These are phyloP conservation scores for Penicillium sp. DNA, from an alignment of 2,329 filamentous ascomycete species.

Conservation along the genomic window DNA sequence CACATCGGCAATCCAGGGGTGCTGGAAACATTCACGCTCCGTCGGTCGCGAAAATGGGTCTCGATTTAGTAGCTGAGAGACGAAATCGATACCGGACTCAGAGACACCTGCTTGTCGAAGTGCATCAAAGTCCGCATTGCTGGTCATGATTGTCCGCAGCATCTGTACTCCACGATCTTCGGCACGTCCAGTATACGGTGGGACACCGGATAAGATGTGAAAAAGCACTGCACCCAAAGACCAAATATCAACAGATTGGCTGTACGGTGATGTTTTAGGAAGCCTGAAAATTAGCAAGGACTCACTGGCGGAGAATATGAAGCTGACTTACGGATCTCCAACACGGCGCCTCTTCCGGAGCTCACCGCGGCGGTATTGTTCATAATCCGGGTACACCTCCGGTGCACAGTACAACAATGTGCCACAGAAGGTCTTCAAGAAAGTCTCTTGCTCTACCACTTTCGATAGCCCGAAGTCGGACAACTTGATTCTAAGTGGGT, in stretches of 20 bases:
- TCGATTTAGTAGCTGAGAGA: slow-evolving; percentile 77
- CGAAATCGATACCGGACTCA: slow-evolving; percentile 68
- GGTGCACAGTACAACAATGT: slow-evolving; percentile 95
- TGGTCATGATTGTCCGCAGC: slow-evolving; percentile 79
- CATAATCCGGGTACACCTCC: slow-evolving; percentile 86
- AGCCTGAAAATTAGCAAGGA: slow-evolving; percentile 38
- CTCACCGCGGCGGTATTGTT: slow-evolving; percentile 61
- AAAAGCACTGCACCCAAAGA: slow-evolving; percentile 91
- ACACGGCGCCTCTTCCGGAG: slow-evolving; percentile 65
- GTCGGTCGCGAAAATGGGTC: slow-evolving; percentile 76
- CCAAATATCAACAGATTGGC: slow-evolving; percentile 93
- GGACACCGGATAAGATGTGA: slow-evolving; percentile 74
- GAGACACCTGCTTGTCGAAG: slow-evolving; percentile 64
- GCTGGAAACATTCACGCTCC: slow-evolving; percentile 67
- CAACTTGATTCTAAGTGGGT: slow-evolving; percentile 81
- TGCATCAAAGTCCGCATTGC: slow-evolving; percentile 65
- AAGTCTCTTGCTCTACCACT: slow-evolving; percentile 87
- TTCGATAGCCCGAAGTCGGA: slow-evolving; percentile 98
- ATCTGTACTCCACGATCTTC: slow-evolving; percentile 78
- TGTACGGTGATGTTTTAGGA: slow-evolving; percentile 67
- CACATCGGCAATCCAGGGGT: slow-evolving; percentile 70
- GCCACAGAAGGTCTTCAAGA: slow-evolving; percentile 93
- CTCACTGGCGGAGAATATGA: not conserved
- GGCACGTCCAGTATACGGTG: slow-evolving; percentile 77
- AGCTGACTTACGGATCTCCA: slow-evolving; percentile 45